phyloP scores from a whole-genome alignment of 2,329 filamentous ascomycete genomes.

The Fonsecaea erecta region DNA sequence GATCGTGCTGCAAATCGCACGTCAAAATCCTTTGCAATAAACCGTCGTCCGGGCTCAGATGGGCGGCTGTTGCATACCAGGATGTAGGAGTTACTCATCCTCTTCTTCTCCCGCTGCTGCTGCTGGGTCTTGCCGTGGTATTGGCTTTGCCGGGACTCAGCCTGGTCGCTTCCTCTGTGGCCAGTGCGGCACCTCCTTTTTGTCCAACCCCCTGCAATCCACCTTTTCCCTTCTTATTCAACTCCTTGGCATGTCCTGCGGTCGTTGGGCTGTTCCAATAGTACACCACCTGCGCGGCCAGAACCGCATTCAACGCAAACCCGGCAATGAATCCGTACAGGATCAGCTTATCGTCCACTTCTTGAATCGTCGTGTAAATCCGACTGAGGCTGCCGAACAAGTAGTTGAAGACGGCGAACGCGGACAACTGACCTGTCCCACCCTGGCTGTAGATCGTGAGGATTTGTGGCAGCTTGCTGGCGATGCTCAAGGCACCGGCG shows the following conservation, averaged over 20 bases:
- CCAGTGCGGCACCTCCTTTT: slow-evolving; percentile 28
- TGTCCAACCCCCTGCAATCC: slow-evolving; percentile 8
- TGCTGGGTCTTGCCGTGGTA: slow-evolving; percentile 26
- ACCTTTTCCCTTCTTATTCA: neutral
- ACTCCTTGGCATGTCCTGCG: slow-evolving; percentile 35
- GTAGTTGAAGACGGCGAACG: slow-evolving; percentile 98
- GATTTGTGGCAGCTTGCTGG: slow-evolving; percentile 94
- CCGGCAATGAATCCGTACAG: slow-evolving; percentile 92
- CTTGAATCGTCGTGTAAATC: slow-evolving; percentile 96
- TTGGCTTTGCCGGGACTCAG: slow-evolving; percentile 19
- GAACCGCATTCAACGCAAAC: slow-evolving; percentile 83
- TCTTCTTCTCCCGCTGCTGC: slow-evolving; percentile 34
- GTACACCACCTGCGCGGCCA: slow-evolving; percentile 89
- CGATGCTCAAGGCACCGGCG: slow-evolving; percentile 79
- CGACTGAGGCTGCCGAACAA: slow-evolving; percentile 88
- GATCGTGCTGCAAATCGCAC: neutral
- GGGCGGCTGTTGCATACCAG: neutral
- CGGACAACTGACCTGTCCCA: slow-evolving; percentile 91
- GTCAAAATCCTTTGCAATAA: neutral
- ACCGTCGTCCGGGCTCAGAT: neutral
- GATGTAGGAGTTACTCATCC: slow-evolving; percentile 16
- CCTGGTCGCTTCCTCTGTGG: slow-evolving; percentile 31
- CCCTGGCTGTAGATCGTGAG: slow-evolving; percentile 81
- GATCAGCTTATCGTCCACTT: slow-evolving; percentile 95
- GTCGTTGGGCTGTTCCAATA: slow-evolving; percentile 76